Evolutionary conservation across 140 eudicot genomes (phyloP).

Genomic region (Stevia rebaudiana): DNA sequence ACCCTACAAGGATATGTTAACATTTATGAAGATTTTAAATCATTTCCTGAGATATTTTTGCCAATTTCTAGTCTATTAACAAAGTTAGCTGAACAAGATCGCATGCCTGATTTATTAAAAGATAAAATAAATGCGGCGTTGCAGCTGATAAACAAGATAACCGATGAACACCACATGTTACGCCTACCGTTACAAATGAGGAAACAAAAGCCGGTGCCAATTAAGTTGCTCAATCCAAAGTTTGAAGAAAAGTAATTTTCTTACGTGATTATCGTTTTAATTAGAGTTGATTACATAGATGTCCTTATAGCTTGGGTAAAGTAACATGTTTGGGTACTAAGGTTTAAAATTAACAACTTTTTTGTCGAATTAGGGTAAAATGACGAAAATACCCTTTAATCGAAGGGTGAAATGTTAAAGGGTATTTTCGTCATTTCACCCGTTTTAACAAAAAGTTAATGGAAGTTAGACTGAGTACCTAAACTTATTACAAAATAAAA

Average conservation of each 20-base stretch:
- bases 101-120: slow-evolving; percentile 44
- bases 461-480: too few species aligned
- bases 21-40: slow-evolving; percentile 52
- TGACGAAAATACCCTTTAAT: too few species aligned
- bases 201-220: slow-evolving; percentile 72
- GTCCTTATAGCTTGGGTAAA: too few species aligned
- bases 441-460: too few species aligned
- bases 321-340: too few species aligned
- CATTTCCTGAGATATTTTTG: slow-evolving; percentile 74
- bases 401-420: too few species aligned
- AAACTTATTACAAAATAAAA: too few species aligned
- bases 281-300: too few species aligned
- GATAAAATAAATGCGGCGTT: slow-evolving; percentile 45
- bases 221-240: slow-evolving; percentile 67
- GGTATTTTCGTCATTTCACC: too few species aligned
- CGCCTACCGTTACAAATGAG: slow-evolving; percentile 78
- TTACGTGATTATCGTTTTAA: background rate
- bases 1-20: slow-evolving; percentile 60
- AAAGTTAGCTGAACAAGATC: slow-evolving; percentile 42
- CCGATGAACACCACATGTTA: slow-evolving; percentile 46
- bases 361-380: too few species aligned
- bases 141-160: slow-evolving; percentile 45
- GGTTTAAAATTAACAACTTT: too few species aligned
- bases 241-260: slow-evolving; percentile 73
- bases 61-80: slow-evolving; percentile 49